Evolutionary conservation across 192 early-diverging fungal genomes (phyloP), one percentile per base, ranked within the genome.

Genomic region (Gigaspora rosea): DNA sequence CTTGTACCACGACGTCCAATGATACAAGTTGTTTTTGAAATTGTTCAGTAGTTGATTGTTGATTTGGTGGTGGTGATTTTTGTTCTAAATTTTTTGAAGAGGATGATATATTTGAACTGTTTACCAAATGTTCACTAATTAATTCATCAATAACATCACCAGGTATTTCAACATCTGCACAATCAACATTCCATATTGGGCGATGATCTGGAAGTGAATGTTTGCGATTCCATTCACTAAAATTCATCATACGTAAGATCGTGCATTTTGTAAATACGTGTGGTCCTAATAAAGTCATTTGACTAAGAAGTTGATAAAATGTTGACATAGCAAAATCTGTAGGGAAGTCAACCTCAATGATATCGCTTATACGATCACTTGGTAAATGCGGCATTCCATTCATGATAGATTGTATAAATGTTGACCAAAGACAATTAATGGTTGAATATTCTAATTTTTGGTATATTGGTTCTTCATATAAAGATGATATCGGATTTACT

Each of bases 321-420:
- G 51, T 71, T 56, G 69, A 33, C 2, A 71, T 27, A 15, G 32
- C 11, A 35, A 71, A 71, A 15, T 71, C 69, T 20, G n/a, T 71
- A 16, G 69, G 69, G 54, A 54, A 71, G 54, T 71, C 69, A 2
- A 71, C 52, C 35, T 71, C 69, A 32, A 51, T 32, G 35, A 71
- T 71, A 35, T 71, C 69, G n/a, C 13, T 71, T 33, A 71, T 71
- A 54, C 27, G 69, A 71, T 71, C 69, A 15, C 69, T 71, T 56
- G 69, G 51, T 18, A 71, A 16, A 12, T 69, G 6, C 16, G 67
- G 48, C 67, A 69, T 69, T 6, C 12, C 20, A 51, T 51, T 69
- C 22, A n/a, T 3, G 16, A 69, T 22, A 22, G 67, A 69, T 64
- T 32, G 33, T 35, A 64, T 64, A 12, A 35, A 64, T 41, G 22